phyloP scores from a whole-genome alignment of 1,139 yeast genomes.

The Geotrichum histeridarum region DNA sequence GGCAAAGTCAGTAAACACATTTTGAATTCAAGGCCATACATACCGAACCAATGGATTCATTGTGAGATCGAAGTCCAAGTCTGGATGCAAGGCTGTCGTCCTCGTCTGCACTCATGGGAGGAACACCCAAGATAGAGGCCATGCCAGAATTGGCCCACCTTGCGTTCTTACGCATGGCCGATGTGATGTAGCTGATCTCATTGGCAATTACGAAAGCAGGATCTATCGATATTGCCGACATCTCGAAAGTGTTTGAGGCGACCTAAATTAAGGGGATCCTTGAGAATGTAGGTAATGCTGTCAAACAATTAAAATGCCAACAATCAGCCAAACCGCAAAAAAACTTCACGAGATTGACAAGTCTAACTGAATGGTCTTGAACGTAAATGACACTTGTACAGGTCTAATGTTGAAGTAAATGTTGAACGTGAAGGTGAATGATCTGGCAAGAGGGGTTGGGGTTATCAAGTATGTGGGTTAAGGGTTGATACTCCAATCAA shows the following conservation, averaged over 20 bases:
- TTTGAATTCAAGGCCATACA: background rate
- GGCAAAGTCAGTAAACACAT: background rate
- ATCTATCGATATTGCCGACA: slow-evolving; percentile 46
- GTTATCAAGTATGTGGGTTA: too few relatives aligned
- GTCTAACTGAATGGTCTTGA: too few relatives aligned
- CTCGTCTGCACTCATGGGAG: slow-evolving; percentile 10
- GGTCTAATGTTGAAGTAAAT: too few relatives aligned
- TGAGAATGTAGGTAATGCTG: too few relatives aligned
- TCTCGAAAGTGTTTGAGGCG: background rate
- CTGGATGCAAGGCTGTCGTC: slow-evolving; percentile 32
- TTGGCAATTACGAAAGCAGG: slow-evolving; percentile 80
- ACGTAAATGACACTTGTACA: too few relatives aligned
- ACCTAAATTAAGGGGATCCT: too few relatives aligned
- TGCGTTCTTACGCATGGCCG: slow-evolving; percentile 85
- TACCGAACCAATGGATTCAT: slow-evolving; percentile 3
- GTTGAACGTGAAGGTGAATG: too few relatives aligned
- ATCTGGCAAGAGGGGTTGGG: too few relatives aligned
- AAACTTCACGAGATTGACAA: too few relatives aligned
- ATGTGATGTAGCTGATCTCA: slow-evolving; percentile 80
- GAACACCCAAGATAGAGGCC: slow-evolving; percentile 71
- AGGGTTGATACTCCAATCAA: too few relatives aligned
- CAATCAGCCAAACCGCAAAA: too few relatives aligned
- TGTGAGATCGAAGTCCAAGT: slow-evolving; percentile 25
- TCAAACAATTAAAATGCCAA: too few relatives aligned
- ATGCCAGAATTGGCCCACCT: slow-evolving; percentile 83